phyloP scores from a whole-genome alignment of 371 early-diverging fungal genomes.

The Rhizopus stolonifer region DNA sequence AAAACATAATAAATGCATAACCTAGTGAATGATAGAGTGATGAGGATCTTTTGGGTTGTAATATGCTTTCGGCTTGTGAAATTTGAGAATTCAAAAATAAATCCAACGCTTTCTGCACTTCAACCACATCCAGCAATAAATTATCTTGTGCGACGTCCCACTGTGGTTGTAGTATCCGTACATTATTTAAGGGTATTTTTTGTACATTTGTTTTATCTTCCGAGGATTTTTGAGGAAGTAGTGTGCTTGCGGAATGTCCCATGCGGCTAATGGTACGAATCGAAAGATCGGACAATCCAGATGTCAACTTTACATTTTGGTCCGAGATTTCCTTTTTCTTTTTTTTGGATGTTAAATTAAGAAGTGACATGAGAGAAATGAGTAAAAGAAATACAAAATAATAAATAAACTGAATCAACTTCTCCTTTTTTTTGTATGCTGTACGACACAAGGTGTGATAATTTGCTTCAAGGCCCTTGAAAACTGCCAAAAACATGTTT shows the following conservation, averaged over 20 bases:
- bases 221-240: slow-evolving; percentile 8
- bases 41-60: slow-evolving; percentile 42
- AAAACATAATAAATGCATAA: slow-evolving; percentile 60
- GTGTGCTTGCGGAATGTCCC: slow-evolving; percentile 16
- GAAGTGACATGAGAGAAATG: slow-evolving; percentile 10
- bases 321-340: no score
- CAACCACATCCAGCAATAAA: slow-evolving; percentile 41
- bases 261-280: slow-evolving; percentile 15
- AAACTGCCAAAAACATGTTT: no score
- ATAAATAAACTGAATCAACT: no score
- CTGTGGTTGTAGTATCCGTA: neutral
- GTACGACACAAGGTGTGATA: no score
- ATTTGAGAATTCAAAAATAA: slow-evolving; percentile 70
- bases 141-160: slow-evolving; percentile 14
- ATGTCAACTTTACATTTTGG: no score
- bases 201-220: neutral
- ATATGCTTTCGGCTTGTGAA: slow-evolving; percentile 58
- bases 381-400: neutral
- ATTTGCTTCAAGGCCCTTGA: no score
- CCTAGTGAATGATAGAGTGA: slow-evolving; percentile 73
- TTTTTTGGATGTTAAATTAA: slow-evolving; percentile 33
- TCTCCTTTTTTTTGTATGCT: no score
- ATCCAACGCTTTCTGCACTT: slow-evolving; percentile 63
- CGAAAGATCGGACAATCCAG: slow-evolving; percentile 63
- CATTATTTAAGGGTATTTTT: neutral